Evolutionary conservation across 2,329 filamentous ascomycete species (phyloP), one percentile per base, ranked within the genome.

Genomic region (Scleromitrula shiraiana): DNA sequence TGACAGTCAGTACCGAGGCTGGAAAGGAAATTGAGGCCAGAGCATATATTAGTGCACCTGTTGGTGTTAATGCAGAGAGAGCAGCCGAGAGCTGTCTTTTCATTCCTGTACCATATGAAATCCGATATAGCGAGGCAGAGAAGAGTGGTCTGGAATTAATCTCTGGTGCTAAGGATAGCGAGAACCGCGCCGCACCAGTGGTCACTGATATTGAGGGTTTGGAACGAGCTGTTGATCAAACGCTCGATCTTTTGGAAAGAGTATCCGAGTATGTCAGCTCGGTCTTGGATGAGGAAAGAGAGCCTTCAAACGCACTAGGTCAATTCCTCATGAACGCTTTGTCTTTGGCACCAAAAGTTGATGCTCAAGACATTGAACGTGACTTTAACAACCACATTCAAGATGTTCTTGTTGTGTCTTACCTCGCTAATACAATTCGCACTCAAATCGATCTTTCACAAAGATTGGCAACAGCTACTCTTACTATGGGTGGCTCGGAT

Each of bases 301-400:
- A 87, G 66, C 89, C 91, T 59, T 93, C 87, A 57, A 94, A 88
- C 57, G 88, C 90, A 10, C 75, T 98, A 49, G 93, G 90, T 57
- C 94, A 98, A 71, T 95, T 89, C 71, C 76, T 98, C 58, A 86
- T 97, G 76, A 95, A 95, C 68, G 84, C 91, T 32, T 79, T 98
- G 55, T 90, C 87, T 39, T 75, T 98, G 55, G 88, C 91, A 48
- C 93, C 93, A 63, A 98, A 97, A 78, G 93, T 97, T 53, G 88
- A 95, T 62, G 75, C 84, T 30, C 78, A 82, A 53, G 85, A 94
- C 67, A 90, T 98, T 65, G 93, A 98, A 77, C 79, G 85, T 66
- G 90, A 97, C 75, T 98, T 98, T 80, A 98, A 98, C 81, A 95
- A 95, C 76, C 93, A 98, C 74, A 89, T 98, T 69, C 93, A 98